A percentile compares a stretch with the other conserved stretches of the same genome.
phyloP scores from a whole-genome alignment of 176 grass and related monocot genomes.

The Puya raimondii region DNA sequence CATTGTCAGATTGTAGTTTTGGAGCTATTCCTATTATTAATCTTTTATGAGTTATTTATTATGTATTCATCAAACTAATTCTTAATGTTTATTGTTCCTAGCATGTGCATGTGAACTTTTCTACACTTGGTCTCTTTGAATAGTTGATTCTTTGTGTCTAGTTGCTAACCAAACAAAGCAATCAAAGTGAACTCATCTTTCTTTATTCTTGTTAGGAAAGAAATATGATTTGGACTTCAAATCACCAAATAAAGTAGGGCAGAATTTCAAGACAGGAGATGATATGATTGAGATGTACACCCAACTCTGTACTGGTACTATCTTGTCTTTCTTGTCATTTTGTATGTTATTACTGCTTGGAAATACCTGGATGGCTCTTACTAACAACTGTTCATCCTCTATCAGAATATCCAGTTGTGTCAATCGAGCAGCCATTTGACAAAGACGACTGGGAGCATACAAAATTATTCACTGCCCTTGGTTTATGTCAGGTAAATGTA shows the following conservation, averaged over 20 bases:
- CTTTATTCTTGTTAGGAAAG: conserved; percentile 49
- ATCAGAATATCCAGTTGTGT: conserved; percentile 85
- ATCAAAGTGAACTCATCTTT: conserved; percentile 6
- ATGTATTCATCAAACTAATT: neutral
- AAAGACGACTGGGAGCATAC: conserved; percentile 97
- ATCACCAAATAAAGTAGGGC: conserved; percentile 43
- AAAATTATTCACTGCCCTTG: conserved; percentile 75
- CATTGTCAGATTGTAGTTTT: neutral
- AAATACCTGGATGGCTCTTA: neutral
- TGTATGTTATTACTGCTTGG: neutral
- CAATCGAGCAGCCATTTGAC: conserved; percentile 88
- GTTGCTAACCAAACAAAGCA: neutral
- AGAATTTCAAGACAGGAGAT: conserved; percentile 76
- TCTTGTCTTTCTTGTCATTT: conserved; percentile 10
- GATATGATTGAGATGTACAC: conserved; percentile 94
- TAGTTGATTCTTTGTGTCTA: neutral
- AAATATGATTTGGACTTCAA: conserved; percentile 97
- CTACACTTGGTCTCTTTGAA: neutral
- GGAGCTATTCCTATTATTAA: too few relatives aligned
- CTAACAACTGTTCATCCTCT: conserved; percentile 3
- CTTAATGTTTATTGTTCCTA: neutral
- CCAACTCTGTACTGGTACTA: conserved; percentile 68
- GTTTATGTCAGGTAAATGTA: conserved; percentile 61
- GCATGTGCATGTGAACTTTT: neutral
- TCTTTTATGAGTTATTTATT: neutral